Evolutionary conservation across 345 rosid genomes (phyloP), one percentile per base, ranked within the genome.

Genomic region (Eucalyptus paniculata): DNA sequence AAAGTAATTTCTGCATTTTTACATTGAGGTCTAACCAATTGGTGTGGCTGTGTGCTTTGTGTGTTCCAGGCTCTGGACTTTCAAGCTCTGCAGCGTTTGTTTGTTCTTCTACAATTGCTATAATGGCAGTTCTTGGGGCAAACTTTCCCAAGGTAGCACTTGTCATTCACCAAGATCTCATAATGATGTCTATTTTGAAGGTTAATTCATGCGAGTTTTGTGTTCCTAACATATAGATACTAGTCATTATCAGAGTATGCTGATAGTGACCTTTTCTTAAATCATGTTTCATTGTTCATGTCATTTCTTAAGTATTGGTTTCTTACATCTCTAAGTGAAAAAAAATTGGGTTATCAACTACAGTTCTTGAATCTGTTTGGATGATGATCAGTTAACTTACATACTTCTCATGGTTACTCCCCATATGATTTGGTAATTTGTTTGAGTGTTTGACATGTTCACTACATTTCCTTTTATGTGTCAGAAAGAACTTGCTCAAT

Each of bases 51-150:
- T 89, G 6, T 50, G 51, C 34, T 28, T 90, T 89, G 90, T 90
- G 90, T 89, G 32, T 44, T 86, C 34, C 90, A 98, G 99, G 99
- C 90, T 98, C 99, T 65, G 99, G 99, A 30, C 93, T 97, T 54
- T 98, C 99, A 54, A 97, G 99, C 90, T 98, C 99, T 88, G 96
- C 99, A 45, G 99, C 99, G 60, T 97, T 98, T 93, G 99, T 98
- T 87, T 97, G 99, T 91, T 97, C 99, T 51, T 89, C 99, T 77
- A 96, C 99, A 3, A 96, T 98, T 86, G 98, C 99, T 89, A 95
- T 97, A 44, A 98, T 98, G 99, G 99, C 99, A 53, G 96, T 93
- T 88, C 94, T 94, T 91, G 95, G 89, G 87, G 88, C 91, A 87
- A 94, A 94, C 92, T 92, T 95, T 77, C 97, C 95, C 47, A 98